phyloP scores from a whole-genome alignment of 345 rosid species.

The Populus davidiana region DNA sequence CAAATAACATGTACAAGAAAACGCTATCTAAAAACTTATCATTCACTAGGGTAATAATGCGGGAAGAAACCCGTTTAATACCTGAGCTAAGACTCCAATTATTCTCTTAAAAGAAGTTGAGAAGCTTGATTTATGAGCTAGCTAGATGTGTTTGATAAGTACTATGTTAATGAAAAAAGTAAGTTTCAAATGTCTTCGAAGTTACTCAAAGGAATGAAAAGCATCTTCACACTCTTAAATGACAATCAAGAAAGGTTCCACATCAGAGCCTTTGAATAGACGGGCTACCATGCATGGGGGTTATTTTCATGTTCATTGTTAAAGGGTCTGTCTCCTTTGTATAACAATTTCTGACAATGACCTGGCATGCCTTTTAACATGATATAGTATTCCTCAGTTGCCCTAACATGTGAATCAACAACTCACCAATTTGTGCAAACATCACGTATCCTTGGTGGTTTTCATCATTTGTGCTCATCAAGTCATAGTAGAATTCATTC shows the following conservation, averaged over 20 bases:
- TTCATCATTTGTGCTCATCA: background rate
- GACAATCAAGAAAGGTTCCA: background rate
- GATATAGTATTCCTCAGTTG: background rate
- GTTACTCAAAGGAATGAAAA: background rate
- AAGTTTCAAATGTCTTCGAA: background rate
- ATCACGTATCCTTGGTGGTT: background rate
- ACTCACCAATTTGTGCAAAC: background rate
- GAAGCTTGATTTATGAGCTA: background rate
- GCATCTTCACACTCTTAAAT: background rate
- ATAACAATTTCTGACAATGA: conserved; percentile 13
- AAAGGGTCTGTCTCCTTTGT: conserved; percentile 12
- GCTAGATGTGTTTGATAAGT: background rate
- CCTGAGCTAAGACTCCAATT: background rate
- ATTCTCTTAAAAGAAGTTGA: background rate
- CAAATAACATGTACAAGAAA: too few relatives aligned
- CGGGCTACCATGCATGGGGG: conserved; percentile 17
- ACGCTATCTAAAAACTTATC: too few relatives aligned
- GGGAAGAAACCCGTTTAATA: background rate
- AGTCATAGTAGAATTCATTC: background rate
- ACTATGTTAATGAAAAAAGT: background rate
- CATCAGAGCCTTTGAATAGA: background rate
- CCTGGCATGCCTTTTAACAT: background rate
- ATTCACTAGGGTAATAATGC: too few relatives aligned
- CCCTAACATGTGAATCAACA: background rate
- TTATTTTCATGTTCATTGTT: conserved; percentile 8